Conservation (phyloP, 106 monocot species). For the Ottelia alismoides region DNA sequence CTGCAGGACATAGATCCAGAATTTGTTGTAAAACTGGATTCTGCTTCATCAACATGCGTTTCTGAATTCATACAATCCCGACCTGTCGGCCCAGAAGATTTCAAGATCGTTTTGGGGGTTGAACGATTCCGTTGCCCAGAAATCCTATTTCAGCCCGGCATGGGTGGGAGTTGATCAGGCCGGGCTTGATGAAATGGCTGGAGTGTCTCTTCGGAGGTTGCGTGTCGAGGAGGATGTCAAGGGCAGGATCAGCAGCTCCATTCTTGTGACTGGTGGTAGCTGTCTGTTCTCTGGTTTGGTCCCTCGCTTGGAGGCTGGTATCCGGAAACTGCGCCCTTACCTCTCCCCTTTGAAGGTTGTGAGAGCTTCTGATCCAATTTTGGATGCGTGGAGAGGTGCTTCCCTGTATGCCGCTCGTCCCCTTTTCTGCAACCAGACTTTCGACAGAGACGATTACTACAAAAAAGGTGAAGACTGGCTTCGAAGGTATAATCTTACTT, state of each 20-base stretch:
- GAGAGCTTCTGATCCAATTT: constrained; percentile 40
- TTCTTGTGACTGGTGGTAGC: constrained; percentile 61
- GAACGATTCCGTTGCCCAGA: constrained; percentile 81
- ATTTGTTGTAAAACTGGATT: constrained; percentile 35
- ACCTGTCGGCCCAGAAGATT: constrained; percentile 51
- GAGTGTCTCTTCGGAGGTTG: constrained; percentile 43
- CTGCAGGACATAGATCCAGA: constrained; percentile 65
- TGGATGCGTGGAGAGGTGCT: constrained; percentile 91
- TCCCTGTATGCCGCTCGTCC: constrained; percentile 33
- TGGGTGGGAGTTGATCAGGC: constrained; percentile 75
- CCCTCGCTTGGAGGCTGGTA: constrained; percentile 45
- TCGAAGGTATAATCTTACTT: constrained; percentile 34
- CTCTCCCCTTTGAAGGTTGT: constrained; percentile 46
- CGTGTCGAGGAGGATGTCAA: constrained; percentile 15
- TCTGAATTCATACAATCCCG: constrained; percentile 18
- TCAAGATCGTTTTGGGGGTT: constrained; percentile 37
- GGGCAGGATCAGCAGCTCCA: constrained; percentile 38
- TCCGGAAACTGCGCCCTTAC: constrained; percentile 45
- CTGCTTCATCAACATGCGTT: constrained; percentile 4
- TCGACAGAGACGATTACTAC: constrained; percentile 61
- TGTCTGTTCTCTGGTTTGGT: constrained; percentile 50
- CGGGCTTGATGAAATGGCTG: constrained; percentile 69
- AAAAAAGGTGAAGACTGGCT: constrained; percentile 62
- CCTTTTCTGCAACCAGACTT: constrained; percentile 37
- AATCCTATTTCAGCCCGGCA: constrained; percentile 62